Conservation (phyloP, 192 early-diverging fungal genomes). For the Coemansia sp. region DNA sequence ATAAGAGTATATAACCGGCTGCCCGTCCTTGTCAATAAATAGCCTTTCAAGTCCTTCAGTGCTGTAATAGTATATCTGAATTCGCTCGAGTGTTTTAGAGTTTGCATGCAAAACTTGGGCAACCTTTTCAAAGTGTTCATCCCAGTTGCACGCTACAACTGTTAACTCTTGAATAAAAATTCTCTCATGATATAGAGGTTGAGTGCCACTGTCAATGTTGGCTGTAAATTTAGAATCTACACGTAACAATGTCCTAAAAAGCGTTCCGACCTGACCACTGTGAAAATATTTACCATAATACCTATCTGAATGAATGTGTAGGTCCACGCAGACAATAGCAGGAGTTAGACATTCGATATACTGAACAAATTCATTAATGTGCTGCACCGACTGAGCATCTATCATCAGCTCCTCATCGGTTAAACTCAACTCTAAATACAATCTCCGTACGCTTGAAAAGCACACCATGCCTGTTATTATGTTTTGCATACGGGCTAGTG, state of each 20-base stretch:
- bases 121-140: not conserved
- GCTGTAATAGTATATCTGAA: not conserved
- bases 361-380: slow-evolving; percentile 1
- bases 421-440: slow-evolving; percentile 1
- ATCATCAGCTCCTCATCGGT: not conserved
- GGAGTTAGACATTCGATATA: not conserved
- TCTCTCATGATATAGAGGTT: too few species aligned
- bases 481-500: not conserved
- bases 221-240: not conserved
- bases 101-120: slow-evolving; percentile 6
- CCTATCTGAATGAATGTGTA: slow-evolving; percentile 1
- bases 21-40: not conserved
- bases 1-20: slow-evolving; percentile 1
- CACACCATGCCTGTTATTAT: not conserved
- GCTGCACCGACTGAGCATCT: not conserved
- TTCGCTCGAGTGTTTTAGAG: not conserved
- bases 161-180: not conserved
- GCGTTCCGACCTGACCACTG: not conserved
- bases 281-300: slow-evolving; percentile 1
- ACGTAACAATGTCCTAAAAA: not conserved
- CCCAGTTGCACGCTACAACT: slow-evolving; percentile 3
- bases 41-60: not conserved
- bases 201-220: not conserved
- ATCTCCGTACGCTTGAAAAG: not conserved
- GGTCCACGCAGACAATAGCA: not conserved